A percentile compares a stretch with the other conserved stretches of the same genome.
Evolutionary conservation across 2,329 filamentous ascomycete species (phyloP).

Genomic region (Fusarium sp.): DNA sequence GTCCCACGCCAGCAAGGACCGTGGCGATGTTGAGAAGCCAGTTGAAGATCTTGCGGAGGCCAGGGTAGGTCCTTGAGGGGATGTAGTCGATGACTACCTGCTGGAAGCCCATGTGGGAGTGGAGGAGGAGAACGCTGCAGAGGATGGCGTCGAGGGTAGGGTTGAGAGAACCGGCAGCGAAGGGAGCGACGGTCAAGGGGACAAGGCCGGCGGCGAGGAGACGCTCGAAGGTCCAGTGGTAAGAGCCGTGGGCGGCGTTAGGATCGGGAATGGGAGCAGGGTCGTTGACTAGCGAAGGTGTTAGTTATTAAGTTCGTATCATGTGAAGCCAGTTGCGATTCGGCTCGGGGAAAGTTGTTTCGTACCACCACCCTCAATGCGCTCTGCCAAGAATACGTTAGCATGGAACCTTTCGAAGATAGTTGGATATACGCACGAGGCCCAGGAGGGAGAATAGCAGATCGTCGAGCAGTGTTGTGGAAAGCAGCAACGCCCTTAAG

Average conservation of each 20-base stretch:
- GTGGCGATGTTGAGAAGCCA: slow-evolving; percentile 87
- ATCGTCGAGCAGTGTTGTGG: slow-evolving; percentile 81
- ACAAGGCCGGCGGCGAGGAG: slow-evolving; percentile 83
- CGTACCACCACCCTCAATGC: slow-evolving; percentile 80
- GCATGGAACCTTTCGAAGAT: slow-evolving; percentile 43
- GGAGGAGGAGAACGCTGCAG: slow-evolving; percentile 84
- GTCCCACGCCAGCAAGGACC: slow-evolving; percentile 83
- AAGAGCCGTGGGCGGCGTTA: slow-evolving; percentile 87
- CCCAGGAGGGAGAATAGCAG: slow-evolving; percentile 86
- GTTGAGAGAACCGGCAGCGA: slow-evolving; percentile 92
- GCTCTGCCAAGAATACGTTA: slow-evolving; percentile 69
- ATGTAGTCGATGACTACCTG: slow-evolving; percentile 93
- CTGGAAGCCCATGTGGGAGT: slow-evolving; percentile 97
- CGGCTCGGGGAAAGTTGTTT: slow-evolving; percentile 18
- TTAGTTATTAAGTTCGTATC: slow-evolving; percentile 30
- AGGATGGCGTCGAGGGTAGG: slow-evolving; percentile 88
- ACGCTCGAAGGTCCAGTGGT: slow-evolving; percentile 99
- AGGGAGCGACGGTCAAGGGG: slow-evolving; percentile 89
- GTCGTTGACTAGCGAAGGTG: slow-evolving; percentile 78
- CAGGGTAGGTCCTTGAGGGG: slow-evolving; percentile 77
- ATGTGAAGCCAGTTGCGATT: slow-evolving; percentile 37
- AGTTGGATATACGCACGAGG: slow-evolving; percentile 74
- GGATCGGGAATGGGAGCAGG: slow-evolving; percentile 79
- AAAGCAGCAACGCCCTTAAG: slow-evolving; percentile 79
- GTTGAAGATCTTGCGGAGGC: slow-evolving; percentile 73